Evolutionary conservation across 169 alveolate genomes (phyloP).

Genomic region (Plasmodium fragile): DNA sequence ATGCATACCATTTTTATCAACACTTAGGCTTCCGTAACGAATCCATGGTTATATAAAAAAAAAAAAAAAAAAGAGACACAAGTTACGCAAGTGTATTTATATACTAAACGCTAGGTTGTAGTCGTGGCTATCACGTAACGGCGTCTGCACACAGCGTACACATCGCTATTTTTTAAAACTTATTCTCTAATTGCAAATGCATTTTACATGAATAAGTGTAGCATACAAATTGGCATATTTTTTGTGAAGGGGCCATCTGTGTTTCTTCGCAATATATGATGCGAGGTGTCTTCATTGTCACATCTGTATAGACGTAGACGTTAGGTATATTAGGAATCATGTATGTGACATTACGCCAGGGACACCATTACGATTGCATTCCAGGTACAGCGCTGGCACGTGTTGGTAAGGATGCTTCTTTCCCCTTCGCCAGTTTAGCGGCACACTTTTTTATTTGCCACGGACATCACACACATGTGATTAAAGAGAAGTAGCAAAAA

Average conservation of each 20-base stretch:
- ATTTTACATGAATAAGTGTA: neutral
- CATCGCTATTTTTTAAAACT: neutral
- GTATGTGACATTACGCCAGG: neutral
- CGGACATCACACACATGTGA: neutral
- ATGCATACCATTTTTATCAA: neutral
- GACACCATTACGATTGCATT: neutral
- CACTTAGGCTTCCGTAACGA: neutral
- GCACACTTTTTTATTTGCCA: neutral
- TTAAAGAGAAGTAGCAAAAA: neutral
- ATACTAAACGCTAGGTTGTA: neutral
- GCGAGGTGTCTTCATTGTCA: neutral
- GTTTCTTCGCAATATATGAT: neutral
- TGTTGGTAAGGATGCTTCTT: neutral
- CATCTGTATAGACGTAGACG: neutral
- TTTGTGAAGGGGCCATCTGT: neutral
- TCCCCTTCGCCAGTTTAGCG: neutral
- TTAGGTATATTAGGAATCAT: neutral
- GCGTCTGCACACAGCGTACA: neutral
- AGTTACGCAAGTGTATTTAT: neutral
- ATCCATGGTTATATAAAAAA: neutral
- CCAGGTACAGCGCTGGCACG: neutral
- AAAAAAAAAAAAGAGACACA: neutral
- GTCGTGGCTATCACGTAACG: neutral
- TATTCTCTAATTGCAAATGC: neutral
- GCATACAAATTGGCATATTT: neutral